Conservation (phyloP, 2,329 filamentous ascomycete genomes). For the Penicillium occitanis region DNA sequence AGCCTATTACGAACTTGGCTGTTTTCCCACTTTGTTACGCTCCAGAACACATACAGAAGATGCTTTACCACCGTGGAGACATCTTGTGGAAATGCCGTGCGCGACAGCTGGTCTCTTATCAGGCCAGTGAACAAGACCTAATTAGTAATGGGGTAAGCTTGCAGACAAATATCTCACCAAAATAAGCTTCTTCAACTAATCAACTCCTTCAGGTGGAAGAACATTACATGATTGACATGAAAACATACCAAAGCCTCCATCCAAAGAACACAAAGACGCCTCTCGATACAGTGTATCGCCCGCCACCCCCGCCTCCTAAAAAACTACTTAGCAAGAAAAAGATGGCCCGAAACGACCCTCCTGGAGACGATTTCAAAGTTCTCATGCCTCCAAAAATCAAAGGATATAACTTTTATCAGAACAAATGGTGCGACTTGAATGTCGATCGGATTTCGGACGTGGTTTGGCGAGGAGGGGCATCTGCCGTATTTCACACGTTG, state of each 20-base stretch:
- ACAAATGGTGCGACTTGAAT: neutral
- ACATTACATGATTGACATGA: constrained; percentile 5
- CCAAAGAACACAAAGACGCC: neutral
- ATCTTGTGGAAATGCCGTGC: neutral
- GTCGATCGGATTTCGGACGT: neutral
- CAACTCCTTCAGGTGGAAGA: neutral
- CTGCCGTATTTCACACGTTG: neutral
- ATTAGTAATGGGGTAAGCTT: neutral
- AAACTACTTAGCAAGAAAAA: neutral
- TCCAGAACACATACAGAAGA: neutral
- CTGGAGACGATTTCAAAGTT: neutral
- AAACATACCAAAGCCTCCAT: neutral
- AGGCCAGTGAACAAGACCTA: neutral
- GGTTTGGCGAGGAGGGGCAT: neutral
- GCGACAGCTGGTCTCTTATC: neutral
- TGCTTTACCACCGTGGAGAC: neutral
- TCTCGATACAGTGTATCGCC: neutral
- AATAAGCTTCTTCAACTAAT: neutral
- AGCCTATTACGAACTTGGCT: neutral
- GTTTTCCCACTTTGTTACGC: neutral
- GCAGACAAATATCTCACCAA: neutral
- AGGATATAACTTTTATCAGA: neutral
- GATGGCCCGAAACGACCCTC: neutral
- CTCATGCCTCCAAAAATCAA: neutral
- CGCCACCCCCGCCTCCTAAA: neutral